These are phyloP conservation scores for Sporothrix pseudoabietina DNA, from an alignment of 2,329 filamentous ascomycete species.

Conservation along the genomic window DNA sequence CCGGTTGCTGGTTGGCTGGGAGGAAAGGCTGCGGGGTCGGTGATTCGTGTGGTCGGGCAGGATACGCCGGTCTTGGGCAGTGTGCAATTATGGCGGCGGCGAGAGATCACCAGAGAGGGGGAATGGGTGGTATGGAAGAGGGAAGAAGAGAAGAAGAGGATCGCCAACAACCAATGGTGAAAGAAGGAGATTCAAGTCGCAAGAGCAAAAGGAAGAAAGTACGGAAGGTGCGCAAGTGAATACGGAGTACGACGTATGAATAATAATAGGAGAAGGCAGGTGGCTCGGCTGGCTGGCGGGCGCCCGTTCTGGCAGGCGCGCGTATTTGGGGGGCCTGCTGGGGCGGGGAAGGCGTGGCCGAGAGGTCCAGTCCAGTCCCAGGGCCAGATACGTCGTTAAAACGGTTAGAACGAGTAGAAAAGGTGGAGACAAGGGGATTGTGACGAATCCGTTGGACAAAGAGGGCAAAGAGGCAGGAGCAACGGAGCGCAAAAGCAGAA, in stretches of 20 bases:
- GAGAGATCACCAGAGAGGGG: background rate
- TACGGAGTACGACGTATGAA: background rate
- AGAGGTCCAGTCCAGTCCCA: background rate
- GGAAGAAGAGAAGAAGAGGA: background rate
- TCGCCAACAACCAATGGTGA: background rate
- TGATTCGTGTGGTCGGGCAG: background rate
- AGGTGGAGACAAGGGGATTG: background rate
- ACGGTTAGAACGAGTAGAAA: background rate
- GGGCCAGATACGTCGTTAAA: background rate
- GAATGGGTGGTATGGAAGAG: background rate
- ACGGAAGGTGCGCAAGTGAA: background rate
- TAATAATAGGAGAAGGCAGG: background rate
- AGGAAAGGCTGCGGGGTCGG: slow-evolving; percentile 19
- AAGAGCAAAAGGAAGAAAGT: slow-evolving; percentile 5
- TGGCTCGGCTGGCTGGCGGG: background rate
- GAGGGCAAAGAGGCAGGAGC: background rate
- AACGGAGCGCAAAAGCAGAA: background rate
- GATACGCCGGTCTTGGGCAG: background rate
- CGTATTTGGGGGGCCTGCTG: background rate
- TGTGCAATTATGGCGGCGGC: background rate
- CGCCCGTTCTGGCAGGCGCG: slow-evolving; percentile 11
- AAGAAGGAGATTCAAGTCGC: background rate
- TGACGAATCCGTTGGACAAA: background rate
- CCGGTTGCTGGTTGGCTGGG: background rate
- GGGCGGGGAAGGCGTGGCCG: slow-evolving; percentile 7